Conservation (phyloP, 2,329 filamentous ascomycete species). For the Colletotrichum tropicale region DNA sequence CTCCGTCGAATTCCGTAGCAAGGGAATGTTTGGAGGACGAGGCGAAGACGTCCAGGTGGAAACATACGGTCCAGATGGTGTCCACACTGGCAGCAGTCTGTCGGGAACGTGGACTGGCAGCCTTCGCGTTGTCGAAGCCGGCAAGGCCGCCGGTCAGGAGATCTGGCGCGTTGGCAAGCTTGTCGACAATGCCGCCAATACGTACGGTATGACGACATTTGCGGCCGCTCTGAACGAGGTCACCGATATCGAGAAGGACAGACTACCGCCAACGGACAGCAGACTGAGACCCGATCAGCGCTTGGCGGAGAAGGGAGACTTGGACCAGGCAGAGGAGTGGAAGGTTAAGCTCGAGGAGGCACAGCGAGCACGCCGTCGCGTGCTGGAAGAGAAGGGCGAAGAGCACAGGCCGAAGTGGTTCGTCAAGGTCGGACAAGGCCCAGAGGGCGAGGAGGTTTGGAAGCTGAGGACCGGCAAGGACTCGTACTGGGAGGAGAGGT, state of each 20-base stretch:
- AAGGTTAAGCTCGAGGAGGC: slow-evolving; percentile 87
- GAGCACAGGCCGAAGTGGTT: slow-evolving; percentile 85
- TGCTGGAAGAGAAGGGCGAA: slow-evolving; percentile 77
- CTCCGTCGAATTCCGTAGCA: slow-evolving; percentile 88
- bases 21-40: slow-evolving; percentile 96
- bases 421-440: slow-evolving; percentile 65
- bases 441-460: slow-evolving; percentile 72
- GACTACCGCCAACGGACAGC: slow-evolving; percentile 81
- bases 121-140: slow-evolving; percentile 69
- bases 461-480: slow-evolving; percentile 80
- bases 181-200: slow-evolving; percentile 78
- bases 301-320: slow-evolving; percentile 78
- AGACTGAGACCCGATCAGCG: slow-evolving; percentile 87
- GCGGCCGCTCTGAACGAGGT: slow-evolving; percentile 88
- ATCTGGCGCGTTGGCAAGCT: slow-evolving; percentile 82
- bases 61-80: slow-evolving; percentile 70
- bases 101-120: slow-evolving; percentile 84
- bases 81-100: slow-evolving; percentile 69
- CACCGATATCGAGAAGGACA: slow-evolving; percentile 76
- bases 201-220: slow-evolving; percentile 89
- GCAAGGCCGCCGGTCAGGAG: slow-evolving; percentile 64
- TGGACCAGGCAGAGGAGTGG: slow-evolving; percentile 82
- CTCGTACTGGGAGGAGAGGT: slow-evolving; percentile 91
- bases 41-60: slow-evolving; percentile 88
- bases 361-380: slow-evolving; percentile 76